phyloP scores from a whole-genome alignment of 202 grass and related monocot species.

The Carex arenaria region DNA sequence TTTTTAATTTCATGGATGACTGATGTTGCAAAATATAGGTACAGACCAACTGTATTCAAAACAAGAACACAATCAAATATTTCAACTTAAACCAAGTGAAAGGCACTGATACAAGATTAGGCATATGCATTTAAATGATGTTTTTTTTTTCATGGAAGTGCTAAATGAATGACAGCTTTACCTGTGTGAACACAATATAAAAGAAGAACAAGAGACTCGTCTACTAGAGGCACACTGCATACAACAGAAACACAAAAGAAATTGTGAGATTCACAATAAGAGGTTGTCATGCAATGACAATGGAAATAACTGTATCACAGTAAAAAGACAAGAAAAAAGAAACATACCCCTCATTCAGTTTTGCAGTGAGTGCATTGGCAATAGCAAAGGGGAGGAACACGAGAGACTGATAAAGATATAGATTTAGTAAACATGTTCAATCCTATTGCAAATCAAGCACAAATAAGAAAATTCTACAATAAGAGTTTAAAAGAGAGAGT shows the following conservation, averaged over 20 bases:
- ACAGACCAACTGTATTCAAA: constrained; percentile 64
- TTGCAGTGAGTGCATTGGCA: constrained; percentile 88
- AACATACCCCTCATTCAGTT: constrained; percentile 76
- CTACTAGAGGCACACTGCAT: constrained; percentile 56
- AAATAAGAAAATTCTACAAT: constrained; percentile 8
- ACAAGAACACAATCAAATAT: constrained; percentile 4
- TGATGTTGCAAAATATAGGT: constrained; percentile 79
- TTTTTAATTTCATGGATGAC: constrained; percentile 92
- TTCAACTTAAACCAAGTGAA: not conserved
- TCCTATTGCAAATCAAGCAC: not conserved
- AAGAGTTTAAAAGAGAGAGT: constrained; percentile 2
- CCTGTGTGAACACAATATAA: constrained; percentile 72
- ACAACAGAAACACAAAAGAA: constrained; percentile 15
- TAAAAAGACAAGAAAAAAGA: not conserved
- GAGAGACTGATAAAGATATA: constrained; percentile 57
- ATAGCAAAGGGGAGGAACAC: constrained; percentile 77
- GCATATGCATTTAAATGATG: not conserved
- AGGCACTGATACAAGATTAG: not conserved
- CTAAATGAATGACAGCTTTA: constrained; percentile 12
- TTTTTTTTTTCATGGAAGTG: not conserved
- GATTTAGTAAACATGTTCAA: constrained; percentile 1
- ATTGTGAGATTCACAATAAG: constrained; percentile 7
- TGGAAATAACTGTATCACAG: not conserved
- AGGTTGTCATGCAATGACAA: not conserved
- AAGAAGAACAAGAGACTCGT: constrained; percentile 75